A percentile compares a stretch with the other conserved stretches of the same genome.
Evolutionary conservation across 768 basidiomycete species (phyloP).

Genomic region (Auricularia sp.): DNA sequence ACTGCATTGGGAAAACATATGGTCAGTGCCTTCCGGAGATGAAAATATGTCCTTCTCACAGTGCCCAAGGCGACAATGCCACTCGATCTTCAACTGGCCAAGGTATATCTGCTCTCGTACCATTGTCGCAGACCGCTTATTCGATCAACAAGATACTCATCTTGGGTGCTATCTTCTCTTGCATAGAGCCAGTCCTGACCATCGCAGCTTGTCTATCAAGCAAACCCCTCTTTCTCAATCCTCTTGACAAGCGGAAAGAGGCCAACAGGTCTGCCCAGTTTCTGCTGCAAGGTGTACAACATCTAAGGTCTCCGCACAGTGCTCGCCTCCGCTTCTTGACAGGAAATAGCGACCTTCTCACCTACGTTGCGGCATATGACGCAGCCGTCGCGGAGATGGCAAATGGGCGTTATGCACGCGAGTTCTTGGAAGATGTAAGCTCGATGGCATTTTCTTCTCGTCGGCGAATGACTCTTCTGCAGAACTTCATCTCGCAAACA

Average conservation of each 20-base stretch:
- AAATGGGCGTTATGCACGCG: slow-evolving; percentile 24
- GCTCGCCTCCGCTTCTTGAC: slow-evolving; percentile 61
- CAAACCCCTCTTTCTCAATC: slow-evolving; percentile 76
- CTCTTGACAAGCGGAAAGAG: slow-evolving; percentile 77
- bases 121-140: slow-evolving; percentile 2
- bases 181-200: slow-evolving; percentile 71
- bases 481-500: slow-evolving; percentile 77
- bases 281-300: too few species aligned
- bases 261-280: slow-evolving; percentile 45
- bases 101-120: slow-evolving; percentile 35
- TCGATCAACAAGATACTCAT: slow-evolving; percentile 61
- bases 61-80: slow-evolving; percentile 66
- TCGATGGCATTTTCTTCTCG: neutral
- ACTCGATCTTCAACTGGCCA: slow-evolving; percentile 76
- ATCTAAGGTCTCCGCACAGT: slow-evolving; percentile 27
- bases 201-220: slow-evolving; percentile 77
- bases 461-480: neutral
- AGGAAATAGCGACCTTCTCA: slow-evolving; percentile 75
- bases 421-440: slow-evolving; percentile 62
- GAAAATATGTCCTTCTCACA: neutral
- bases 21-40: slow-evolving; percentile 25
- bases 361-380: slow-evolving; percentile 69
- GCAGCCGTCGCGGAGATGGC: slow-evolving; percentile 17
- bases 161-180: slow-evolving; percentile 72
- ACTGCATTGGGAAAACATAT: slow-evolving; percentile 81